Percentiles rank a stretch among this genome's conserved stretches.
Evolutionary conservation across 345 rosid genomes (phyloP).

Genomic region (Moricandia arvensis): DNA sequence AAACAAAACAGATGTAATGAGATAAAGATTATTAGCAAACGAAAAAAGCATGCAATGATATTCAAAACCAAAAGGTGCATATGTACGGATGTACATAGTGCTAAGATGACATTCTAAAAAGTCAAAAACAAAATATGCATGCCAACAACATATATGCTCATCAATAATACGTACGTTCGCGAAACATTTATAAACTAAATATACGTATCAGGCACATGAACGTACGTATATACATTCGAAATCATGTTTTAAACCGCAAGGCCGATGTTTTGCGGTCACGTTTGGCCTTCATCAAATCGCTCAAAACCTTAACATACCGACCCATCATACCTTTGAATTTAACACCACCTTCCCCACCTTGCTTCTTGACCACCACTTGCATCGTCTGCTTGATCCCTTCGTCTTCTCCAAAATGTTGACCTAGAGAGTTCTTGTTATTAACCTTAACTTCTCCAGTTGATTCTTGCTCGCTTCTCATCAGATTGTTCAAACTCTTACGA

Average conservation of each 20-base stretch:
- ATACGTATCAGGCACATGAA: neutral
- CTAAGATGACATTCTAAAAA: neutral
- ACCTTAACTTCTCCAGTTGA: conserved; percentile 7
- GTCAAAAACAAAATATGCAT: conserved; percentile 6
- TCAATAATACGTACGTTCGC: conserved; percentile 10
- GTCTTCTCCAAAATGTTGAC: conserved; percentile 50
- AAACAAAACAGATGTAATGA: neutral
- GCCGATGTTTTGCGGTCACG: conserved; percentile 37
- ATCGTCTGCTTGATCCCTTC: conserved; percentile 41
- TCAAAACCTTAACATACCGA: conserved; percentile 57
- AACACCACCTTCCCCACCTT: conserved; percentile 29
- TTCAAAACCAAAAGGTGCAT: neutral
- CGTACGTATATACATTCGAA: neutral
- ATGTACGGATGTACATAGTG: conserved; percentile 8
- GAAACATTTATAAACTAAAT: conserved; percentile 8
- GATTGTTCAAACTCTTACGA: conserved; percentile 61
- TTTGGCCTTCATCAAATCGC: conserved; percentile 55
- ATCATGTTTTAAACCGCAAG: conserved; percentile 24
- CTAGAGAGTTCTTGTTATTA: conserved; percentile 45
- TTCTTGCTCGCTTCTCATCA: conserved; percentile 45
- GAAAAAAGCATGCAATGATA: neutral
- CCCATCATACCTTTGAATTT: conserved; percentile 62
- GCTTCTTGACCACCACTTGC: conserved; percentile 46
- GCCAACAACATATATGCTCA: conserved; percentile 4
- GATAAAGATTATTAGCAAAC: neutral